Percentiles rank a stretch among this genome's conserved stretches.
Conservation (phyloP, 2,329 filamentous ascomycete genomes). For the Phoma sp. region DNA sequence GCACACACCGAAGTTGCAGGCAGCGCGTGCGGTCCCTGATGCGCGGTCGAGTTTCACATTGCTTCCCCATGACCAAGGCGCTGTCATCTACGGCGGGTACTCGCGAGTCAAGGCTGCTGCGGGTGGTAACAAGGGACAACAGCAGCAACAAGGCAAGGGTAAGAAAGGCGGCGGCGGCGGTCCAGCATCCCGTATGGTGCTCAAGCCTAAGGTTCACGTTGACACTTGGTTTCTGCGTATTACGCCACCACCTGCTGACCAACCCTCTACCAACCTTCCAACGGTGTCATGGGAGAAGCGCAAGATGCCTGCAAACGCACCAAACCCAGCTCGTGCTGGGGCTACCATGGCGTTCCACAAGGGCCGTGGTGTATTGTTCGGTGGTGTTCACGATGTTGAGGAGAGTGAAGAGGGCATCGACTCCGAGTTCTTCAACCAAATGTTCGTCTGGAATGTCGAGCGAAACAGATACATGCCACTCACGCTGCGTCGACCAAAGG, state of each 20-base stretch:
- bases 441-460: constrained; percentile 95
- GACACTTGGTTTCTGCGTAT: constrained; percentile 94
- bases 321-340: constrained; percentile 82
- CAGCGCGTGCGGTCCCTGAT: constrained; percentile 86
- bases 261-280: constrained; percentile 70
- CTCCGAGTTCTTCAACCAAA: constrained; percentile 92
- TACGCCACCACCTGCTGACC: constrained; percentile 72
- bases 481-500: constrained; percentile 74
- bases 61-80: constrained; percentile 87
- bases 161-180: constrained; percentile 60
- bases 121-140: constrained; percentile 67
- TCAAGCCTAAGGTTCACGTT: constrained; percentile 90
- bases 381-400: constrained; percentile 92
- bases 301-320: constrained; percentile 90
- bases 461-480: constrained; percentile 94
- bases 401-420: constrained; percentile 94
- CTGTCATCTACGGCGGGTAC: constrained; percentile 92
- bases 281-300: constrained; percentile 88
- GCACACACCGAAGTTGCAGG: constrained; percentile 77
- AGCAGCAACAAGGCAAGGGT: constrained; percentile 50
- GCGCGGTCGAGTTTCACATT: constrained; percentile 90
- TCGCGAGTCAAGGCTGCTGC: constrained; percentile 79
- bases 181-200: constrained; percentile 71
- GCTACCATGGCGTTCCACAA: constrained; percentile 95
- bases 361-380: constrained; percentile 90